phyloP scores from a whole-genome alignment of 1,284 basidiomycete species.

The Fomitiporia mediterranea region DNA sequence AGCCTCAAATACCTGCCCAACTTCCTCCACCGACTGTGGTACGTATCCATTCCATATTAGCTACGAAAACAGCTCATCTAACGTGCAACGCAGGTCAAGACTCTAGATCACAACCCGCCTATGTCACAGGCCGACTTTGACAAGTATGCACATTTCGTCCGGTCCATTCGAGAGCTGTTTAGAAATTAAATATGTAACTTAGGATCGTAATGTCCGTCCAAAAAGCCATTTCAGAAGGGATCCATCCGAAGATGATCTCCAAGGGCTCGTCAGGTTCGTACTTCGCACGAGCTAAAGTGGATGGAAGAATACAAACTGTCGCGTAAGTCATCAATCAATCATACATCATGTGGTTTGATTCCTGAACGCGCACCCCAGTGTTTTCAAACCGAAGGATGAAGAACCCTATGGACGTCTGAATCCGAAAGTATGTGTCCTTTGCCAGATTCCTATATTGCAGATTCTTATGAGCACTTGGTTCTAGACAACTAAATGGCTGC shows the following conservation, averaged over 20 bases:
- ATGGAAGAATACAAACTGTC: conserved; percentile 68
- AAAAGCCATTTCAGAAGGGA: conserved; percentile 64
- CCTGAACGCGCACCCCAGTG: conserved; percentile 37
- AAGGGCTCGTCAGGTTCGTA: conserved; percentile 87
- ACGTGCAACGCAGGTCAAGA: conserved; percentile 48
- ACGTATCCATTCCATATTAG: conserved; percentile 25
- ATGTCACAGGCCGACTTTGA: conserved; percentile 71
- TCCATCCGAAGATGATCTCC: conserved; percentile 84
- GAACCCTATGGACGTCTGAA: conserved; percentile 82
- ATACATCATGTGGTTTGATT: neutral
- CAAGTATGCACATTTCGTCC: conserved; percentile 40
- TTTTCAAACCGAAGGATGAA: conserved; percentile 90
- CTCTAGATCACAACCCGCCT: conserved; percentile 70
- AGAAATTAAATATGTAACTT: conserved; percentile 22
- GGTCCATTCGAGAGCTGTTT: neutral
- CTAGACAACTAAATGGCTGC: conserved; percentile 87
- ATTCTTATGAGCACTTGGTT: conserved; percentile 4
- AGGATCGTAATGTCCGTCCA: conserved; percentile 65
- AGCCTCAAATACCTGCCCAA: conserved; percentile 43
- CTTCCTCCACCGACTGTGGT: conserved; percentile 35
- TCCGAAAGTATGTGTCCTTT: conserved; percentile 52
- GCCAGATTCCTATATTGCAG: neutral
- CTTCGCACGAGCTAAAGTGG: conserved; percentile 73
- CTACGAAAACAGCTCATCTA: neutral
- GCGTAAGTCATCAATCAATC: conserved; percentile 47